Evolutionary conservation across 1,139 yeast genomes (phyloP), one percentile per base, ranked within the genome.

Genomic region (Petasospora fabianii): DNA sequence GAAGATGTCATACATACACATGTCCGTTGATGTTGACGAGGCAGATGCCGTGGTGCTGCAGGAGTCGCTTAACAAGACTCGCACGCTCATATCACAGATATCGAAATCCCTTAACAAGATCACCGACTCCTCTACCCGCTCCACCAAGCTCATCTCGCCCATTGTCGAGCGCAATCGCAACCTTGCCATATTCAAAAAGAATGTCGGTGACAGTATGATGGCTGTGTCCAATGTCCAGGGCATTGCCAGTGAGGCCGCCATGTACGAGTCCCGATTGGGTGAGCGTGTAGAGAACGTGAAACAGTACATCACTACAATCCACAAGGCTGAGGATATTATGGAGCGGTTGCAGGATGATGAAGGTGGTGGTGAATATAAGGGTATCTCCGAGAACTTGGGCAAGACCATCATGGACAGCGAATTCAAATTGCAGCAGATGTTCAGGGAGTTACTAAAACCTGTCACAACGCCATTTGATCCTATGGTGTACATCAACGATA

Each of bases 41-140:
- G 90, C 94, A 3, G 96, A 87, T 52, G 80, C 86, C 34, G 80
- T 87, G 3, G 88, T 88, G 9, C 69, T 88, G 30, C 84, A 84
- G 42, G 94, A 84, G 54, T 82, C 84, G 41, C 66, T 88, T 26
- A 61, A 70, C 36, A 73, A 75, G 42, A 76, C 88, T 6, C 73
- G 73, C 33, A 71, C 69, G 15, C 61, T 87, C 28, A 75, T 88
- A 20, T 60, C 63, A 4, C 65, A 73, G 35, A 79, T 88, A 40
- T 69, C 77, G 14, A 60, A 65, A 27, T 77, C 87, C 1, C 64
- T 88, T 27, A 63, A 61, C 32, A 69, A 65, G 35, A 74, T 88
- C 33, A 73, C 85, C 3, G 60, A 60, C 24, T 76, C 77, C 36
- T 75, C 95, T 4, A 62, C 71, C 30, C 72, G 73, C 27, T 86